phyloP scores from a whole-genome alignment of 768 basidiomycete species.

The Coprinopsis marcescibilis region DNA sequence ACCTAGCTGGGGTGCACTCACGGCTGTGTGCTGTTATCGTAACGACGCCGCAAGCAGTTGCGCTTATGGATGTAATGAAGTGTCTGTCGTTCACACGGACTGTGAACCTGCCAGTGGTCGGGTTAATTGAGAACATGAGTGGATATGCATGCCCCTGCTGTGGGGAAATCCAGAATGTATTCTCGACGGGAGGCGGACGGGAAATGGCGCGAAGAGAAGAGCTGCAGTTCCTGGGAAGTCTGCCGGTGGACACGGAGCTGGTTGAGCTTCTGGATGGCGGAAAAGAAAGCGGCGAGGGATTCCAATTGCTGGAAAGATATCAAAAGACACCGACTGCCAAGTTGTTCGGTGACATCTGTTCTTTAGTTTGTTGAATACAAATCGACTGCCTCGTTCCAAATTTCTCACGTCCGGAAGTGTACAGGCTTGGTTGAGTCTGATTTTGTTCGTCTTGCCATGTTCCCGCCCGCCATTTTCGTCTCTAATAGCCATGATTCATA shows the following conservation, averaged over 20 bases:
- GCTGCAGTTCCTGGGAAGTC: conserved; percentile 73
- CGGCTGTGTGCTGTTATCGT: conserved; percentile 84
- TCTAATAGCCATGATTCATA: conserved; percentile 7
- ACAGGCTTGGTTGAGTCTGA: too few species aligned
- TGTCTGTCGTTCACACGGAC: conserved; percentile 93
- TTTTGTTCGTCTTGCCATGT: not conserved
- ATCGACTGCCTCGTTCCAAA: conserved; percentile 28
- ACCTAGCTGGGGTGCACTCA: conserved; percentile 78
- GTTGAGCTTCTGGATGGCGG: conserved; percentile 78
- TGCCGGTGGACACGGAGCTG: conserved; percentile 92
- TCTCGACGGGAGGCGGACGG: conserved; percentile 90
- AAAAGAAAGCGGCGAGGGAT: conserved; percentile 27
- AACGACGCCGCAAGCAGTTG: conserved; percentile 96
- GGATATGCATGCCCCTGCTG: conserved; percentile 98
- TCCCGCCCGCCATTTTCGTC: not conserved
- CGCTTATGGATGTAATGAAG: conserved; percentile 92
- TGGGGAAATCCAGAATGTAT: conserved; percentile 90
- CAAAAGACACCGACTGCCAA: conserved; percentile 59
- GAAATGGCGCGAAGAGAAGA: conserved; percentile 77
- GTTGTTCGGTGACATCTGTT: conserved; percentile 58
- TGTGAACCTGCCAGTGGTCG: conserved; percentile 80
- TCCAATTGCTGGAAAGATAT: conserved; percentile 58
- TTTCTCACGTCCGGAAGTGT: conserved; percentile 10
- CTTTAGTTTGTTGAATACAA: conserved; percentile 12
- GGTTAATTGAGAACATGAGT: conserved; percentile 97